Evolutionary conservation across 2,329 filamentous ascomycete species (phyloP), one percentile per base, ranked within the genome.

Genomic region (Orbilia quercus): DNA sequence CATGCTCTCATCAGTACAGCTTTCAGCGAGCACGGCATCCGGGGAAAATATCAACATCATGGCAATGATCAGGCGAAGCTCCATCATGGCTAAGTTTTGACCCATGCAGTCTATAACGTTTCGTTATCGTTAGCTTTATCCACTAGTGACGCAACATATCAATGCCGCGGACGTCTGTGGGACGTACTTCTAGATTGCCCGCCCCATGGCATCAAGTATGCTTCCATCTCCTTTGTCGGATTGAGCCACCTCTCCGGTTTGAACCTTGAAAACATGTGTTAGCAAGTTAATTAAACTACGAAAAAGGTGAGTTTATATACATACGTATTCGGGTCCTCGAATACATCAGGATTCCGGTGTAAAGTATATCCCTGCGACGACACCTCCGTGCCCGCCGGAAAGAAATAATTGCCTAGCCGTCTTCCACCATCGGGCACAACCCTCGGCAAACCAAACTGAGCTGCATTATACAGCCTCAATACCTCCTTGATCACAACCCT

Each of bases 161-260:
- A n/a, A n/a, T n/a, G n/a, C 25, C 28, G 23, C n/a, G 50, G 11
- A n/a, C n/a, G 36, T 34, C 36, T 53, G 11, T 1, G 11, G 20
- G 7, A 54, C 59, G 9, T 66, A 58, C 63, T 51, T 23, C 63
- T 50, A 34, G 63, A 67, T 23, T 25, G 23, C 1, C 63, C 63
- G 16, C 64, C 55, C 36, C 45, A 69, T 1, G 34, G 14, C 54
- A 60, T 34, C 22, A 47, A 16, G 7, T 22, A 48, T 22, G 45
- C 18, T 22, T 69, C 54, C 64, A 69, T 69, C 2, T 53, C 64
- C 22, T 54, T 69, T 12, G 64, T 69, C 31, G 64, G 34, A 36
- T 69, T 60, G 7, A 63, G 16, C 65, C 65, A 70, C 25, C 65
- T 62, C 48, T 60, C 65, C 12, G 65, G 65, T n/a, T 63, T 70